Evolutionary conservation across 2,329 filamentous ascomycete genomes (phyloP).

Genomic region (Metarhizium guizhouense): DNA sequence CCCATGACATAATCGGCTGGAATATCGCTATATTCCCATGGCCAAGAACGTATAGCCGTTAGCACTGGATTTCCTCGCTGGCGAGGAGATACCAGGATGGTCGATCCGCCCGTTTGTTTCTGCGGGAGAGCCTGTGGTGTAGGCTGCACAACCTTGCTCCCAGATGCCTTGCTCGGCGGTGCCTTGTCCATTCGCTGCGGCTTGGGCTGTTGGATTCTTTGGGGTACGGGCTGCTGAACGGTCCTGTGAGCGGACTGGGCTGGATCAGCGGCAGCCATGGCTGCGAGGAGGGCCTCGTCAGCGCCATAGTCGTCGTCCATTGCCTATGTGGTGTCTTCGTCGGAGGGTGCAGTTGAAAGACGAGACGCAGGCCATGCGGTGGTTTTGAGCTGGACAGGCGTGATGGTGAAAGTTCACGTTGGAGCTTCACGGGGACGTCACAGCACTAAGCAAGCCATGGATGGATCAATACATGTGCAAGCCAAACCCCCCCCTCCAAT

Average conservation of each 20-base stretch:
- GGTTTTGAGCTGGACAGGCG: neutral
- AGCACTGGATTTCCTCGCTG: conserved; percentile 95
- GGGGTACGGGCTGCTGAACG: conserved; percentile 32
- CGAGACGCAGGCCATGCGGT: neutral
- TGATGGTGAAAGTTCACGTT: neutral
- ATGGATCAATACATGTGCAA: too few species aligned
- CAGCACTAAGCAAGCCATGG: too few species aligned
- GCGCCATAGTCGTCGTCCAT: conserved; percentile 50
- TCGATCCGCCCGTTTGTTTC: conserved; percentile 56
- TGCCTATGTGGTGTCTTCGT: neutral
- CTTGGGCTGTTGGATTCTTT: conserved; percentile 35
- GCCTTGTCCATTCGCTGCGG: conserved; percentile 48
- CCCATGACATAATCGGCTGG: conserved; percentile 88
- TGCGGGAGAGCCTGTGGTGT: conserved; percentile 77
- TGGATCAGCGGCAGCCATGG: conserved; percentile 42
- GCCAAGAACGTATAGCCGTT: conserved; percentile 67
- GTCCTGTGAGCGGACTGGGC: conserved; percentile 14
- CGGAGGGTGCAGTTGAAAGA: neutral
- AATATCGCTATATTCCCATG: conserved; percentile 98
- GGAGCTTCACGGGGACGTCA: neutral
- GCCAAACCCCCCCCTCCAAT: too few species aligned
- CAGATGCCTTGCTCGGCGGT: conserved; percentile 29
- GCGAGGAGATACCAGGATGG: conserved; percentile 81
- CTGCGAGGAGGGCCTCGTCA: conserved; percentile 47
- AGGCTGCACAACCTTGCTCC: conserved; percentile 66